phyloP scores from a whole-genome alignment of 352 stramenopile species.

The Phytophthora pini region DNA sequence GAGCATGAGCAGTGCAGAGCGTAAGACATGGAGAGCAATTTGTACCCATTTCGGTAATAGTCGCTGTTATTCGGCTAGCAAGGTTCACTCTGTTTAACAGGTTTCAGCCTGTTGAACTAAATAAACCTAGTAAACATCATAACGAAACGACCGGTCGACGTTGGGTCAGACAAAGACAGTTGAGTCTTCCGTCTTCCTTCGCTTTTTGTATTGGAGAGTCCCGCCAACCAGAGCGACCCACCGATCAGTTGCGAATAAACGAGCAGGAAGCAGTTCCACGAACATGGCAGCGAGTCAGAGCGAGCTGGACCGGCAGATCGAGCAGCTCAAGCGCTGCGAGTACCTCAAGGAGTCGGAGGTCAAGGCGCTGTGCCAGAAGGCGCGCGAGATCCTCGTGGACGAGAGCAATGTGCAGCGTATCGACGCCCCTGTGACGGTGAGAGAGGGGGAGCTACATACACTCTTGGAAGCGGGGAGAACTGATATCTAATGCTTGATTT shows the following conservation, averaged over 20 bases:
- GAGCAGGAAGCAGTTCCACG: conserved; percentile 9
- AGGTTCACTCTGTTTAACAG: conserved; percentile 15
- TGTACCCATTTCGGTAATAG: conserved; percentile 17
- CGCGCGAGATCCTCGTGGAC: conserved; percentile 98
- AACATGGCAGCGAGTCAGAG: conserved; percentile 83
- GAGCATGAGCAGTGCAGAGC: conserved; percentile 3
- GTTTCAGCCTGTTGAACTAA: conserved; percentile 3
- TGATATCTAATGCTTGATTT: conserved; percentile 11
- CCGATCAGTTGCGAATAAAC: conserved; percentile 39
- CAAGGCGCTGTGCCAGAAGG: conserved; percentile 97
- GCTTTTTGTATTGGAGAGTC: conserved; percentile 16
- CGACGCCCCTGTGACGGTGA: conserved; percentile 98
- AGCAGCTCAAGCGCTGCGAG: conserved; percentile 96
- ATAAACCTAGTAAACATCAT: not conserved
- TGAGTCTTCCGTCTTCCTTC: no score
- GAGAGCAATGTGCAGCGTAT: conserved; percentile 99
- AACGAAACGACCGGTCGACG: conserved; percentile 34
- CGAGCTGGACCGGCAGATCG: conserved; percentile 88
- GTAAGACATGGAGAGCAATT: conserved; percentile 2
- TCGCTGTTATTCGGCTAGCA: not conserved
- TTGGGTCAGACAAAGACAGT: conserved; percentile 25
- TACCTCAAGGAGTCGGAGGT: conserved; percentile 99
- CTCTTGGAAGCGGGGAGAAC: conserved; percentile 11
- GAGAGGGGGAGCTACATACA: conserved; percentile 16
- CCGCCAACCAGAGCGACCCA: conserved; percentile 8